Conservation (phyloP, 1,284 basidiomycete species). For the Blastosporella zonata region DNA sequence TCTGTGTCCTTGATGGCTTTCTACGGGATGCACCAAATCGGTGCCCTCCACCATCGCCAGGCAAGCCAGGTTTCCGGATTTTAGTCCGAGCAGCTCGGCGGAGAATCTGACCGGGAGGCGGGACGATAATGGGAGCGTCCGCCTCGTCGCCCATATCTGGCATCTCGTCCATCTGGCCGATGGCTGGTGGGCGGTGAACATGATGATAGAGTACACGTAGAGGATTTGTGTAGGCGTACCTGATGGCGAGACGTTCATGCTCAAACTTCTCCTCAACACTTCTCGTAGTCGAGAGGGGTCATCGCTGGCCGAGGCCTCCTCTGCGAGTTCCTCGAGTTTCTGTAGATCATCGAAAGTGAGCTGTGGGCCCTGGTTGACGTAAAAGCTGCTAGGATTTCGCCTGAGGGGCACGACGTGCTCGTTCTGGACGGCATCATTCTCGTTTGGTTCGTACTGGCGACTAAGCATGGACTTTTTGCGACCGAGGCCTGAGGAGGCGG, state of each 20-base stretch:
- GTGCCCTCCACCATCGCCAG: constrained; percentile 77
- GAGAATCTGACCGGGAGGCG: constrained; percentile 84
- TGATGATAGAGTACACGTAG: constrained; percentile 15
- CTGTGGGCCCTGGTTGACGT: constrained; percentile 62
- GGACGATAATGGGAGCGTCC: constrained; percentile 87
- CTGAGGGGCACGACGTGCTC: constrained; percentile 66
- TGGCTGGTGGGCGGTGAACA: constrained; percentile 38
- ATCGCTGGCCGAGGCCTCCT: constrained; percentile 80
- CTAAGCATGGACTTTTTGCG: constrained; percentile 90
- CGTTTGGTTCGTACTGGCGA: constrained; percentile 78
- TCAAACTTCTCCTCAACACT: constrained; percentile 84
- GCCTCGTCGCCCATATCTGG: constrained; percentile 72
- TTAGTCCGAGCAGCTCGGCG: constrained; percentile 92
- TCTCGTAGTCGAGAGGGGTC: constrained; percentile 84
- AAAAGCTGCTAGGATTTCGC: constrained; percentile 64
- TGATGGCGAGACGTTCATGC: constrained; percentile 81
- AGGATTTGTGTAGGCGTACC: constrained; percentile 50
- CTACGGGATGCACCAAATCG: constrained; percentile 66
- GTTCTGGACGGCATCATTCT: constrained; percentile 72
- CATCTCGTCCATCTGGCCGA: constrained; percentile 65
- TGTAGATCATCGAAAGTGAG: constrained; percentile 92
- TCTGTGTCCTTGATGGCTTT: constrained; percentile 35
- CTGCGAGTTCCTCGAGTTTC: constrained; percentile 87
- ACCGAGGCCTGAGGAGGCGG: constrained; percentile 47
- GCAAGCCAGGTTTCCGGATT: constrained; percentile 84